Evolutionary conservation across 805 yeast genomes (phyloP), one percentile per base, ranked within the genome.

Genomic region (Dipodascus geniculatus): DNA sequence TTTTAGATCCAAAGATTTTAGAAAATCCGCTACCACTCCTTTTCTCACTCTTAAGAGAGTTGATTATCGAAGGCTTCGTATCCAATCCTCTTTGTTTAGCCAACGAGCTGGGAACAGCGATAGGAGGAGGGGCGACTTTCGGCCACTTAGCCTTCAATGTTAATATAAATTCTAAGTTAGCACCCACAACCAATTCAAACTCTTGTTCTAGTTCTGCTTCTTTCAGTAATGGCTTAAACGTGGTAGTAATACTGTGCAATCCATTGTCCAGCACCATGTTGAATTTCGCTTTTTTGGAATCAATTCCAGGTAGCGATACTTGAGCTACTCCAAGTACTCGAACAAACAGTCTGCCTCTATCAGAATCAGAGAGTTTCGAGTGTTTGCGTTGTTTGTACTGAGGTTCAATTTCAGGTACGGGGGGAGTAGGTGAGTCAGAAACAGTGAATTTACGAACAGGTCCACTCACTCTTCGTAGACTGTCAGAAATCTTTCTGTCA

Each of bases 221-320:
- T 22, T 61, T 60, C 6, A 58, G 58, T 3, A 74, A 48, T 0
- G 60, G 56, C 28, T 64, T 56, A 67, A 73, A 73, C 11, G 81
- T 78, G 0, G 91, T 86, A 49, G 79, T 77, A 52, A 84, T 74
- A 53, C 85, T 76, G 63, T 86, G 89, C 24, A 80, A 78, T 2
- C 91, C 90, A 63, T 86, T 86, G 64, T 86, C 95, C 56, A 81
- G 67, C 31, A 38, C 44, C 24, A 47, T 58, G 47, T 71, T 69
- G 62, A 78, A 75, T 20, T 70, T 65, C 2, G 76, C 79, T 33
- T 71, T 63, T 51, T 73, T 76, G 4, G 56, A 57, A 22, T 64
- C 67, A 48, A 76, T 61, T 19, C 75, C 75, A 1, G 79, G 77
- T 54, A 78, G 63, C 8, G 62, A 59, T 24, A 78, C 63, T 31